Base-by-base conservation (phyloP, 2,329 filamentous ascomycete genomes). In the Microsporum canis region DNA sequence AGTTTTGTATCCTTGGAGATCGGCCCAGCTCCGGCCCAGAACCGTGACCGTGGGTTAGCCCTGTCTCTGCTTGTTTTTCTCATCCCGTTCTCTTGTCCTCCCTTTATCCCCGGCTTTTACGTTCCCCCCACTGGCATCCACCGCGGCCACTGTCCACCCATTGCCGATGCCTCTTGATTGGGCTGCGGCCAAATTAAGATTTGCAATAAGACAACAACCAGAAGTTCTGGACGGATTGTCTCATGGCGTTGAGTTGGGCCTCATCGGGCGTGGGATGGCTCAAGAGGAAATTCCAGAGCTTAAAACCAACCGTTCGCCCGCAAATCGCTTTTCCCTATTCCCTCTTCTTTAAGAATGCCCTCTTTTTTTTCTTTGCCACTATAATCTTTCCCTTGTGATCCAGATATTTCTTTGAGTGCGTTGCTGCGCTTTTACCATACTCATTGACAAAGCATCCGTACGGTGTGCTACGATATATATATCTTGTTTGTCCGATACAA, bases 41-140 rank as follows among this genome's bases (percentile, higher is more conserved):
- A 55, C 51, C 51, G 51, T 55, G 51, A 55, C 33, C 14, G 51
- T 23, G 51, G 51, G 51, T 55, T 55, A 55, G 51, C 51, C 45
- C 51, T 55, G 51, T n/a, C n/a, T 47, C 51, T 55, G 51, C 51
- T 55, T 55, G 51, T 55, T 55, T 55, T 23, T 29, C 23, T 31
- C 51, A 55, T 55, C 51, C 51, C 51, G 31, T 55, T 55, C 51
- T 55, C 31, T 55, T 12, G 14, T 36, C 51, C 29, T 55, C 51
- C 51, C 29, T 55, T 36, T 34, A 55, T 55, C 51, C 51, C 51
- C 51, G 51, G 51, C 51, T 55, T 51, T 55, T 55, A 31, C 51
- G 51, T 23, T 55, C 51, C 51, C 51, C 51, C 51, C 51, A 55
- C 51, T 55, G 51, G 51, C 51, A 55, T 55, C 51, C 51, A 55